Base-by-base conservation (phyloP, 208 protist genomes). In the Strigomonas galati region DNA sequence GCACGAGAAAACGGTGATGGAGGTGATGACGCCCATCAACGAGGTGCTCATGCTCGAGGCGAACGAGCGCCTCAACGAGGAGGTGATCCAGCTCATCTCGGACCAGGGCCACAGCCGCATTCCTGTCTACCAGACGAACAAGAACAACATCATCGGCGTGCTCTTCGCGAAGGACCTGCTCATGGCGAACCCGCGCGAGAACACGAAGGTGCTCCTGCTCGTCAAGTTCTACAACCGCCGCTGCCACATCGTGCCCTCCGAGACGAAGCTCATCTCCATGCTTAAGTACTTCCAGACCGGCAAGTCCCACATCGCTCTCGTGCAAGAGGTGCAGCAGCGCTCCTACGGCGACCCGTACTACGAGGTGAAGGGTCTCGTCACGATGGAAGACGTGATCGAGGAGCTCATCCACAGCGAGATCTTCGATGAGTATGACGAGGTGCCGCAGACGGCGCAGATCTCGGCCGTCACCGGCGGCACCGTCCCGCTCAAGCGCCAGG, bases 361-460 rank as follows among this genome's bases (percentile, higher is more conserved):
- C 70, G 91, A 98, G 59, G 84, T 95, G 26, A 89, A 98, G 53
- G 97, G 97, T 60, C 89, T 99, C 55, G 91, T 98, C 10, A 98
- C 97, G 40, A 88, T 99, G 71, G 98, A 99, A 69, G 98, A 99
- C 68, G 81, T 99, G 37, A 96, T 99, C 56, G 97, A 98, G 73
- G 94, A 98, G 68, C 93, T 99, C 52, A 97, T 99, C 68, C 87
- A 96, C 71, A 96, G 95, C 57, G 97, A 99, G 74, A 98, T 99
- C 72, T 90, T 98, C 28, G 97, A 99, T 76, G 97, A 99, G 80
- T 97, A 94, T 58, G 97, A 99, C 74, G 63, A 80, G 12, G 87
- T 81, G 62, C 85, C 87, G 14, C 63, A 67, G 7, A 43, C 32
- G 10, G 46, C 53, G 54, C 54, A 24, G 43, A 51, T 61, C 26